phyloP scores from a whole-genome alignment of 106 monocot genomes.

The Dactylorhiza incarnata region DNA sequence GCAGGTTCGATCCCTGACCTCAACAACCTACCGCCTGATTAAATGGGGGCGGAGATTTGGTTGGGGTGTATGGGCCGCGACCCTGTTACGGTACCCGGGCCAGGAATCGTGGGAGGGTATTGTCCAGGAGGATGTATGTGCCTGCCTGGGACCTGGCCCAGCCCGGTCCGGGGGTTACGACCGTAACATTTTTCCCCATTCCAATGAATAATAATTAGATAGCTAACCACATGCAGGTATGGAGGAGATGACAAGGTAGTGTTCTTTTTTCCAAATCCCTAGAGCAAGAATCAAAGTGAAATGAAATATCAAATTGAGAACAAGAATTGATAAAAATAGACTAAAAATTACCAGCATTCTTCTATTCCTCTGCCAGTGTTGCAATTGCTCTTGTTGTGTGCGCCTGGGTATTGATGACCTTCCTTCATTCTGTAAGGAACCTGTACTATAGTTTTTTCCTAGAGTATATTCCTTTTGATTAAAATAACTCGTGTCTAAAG shows the following conservation, averaged over 20 bases:
- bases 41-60: too few species aligned
- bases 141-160: too few species aligned
- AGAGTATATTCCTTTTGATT: slow-evolving; percentile 45
- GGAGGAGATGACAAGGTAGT: not conserved
- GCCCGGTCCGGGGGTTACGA: too few species aligned
- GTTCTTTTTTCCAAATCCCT: not conserved
- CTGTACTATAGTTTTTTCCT: slow-evolving; percentile 32
- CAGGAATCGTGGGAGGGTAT: too few species aligned
- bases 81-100: too few species aligned
- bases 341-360: slow-evolving; percentile 56
- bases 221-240: not conserved
- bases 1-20: too few species aligned
- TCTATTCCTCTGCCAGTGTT: slow-evolving; percentile 94
- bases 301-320: not conserved
- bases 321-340: not conserved
- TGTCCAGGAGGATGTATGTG: too few species aligned
- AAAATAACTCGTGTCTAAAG: slow-evolving; percentile 72
- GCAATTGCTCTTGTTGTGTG: slow-evolving; percentile 80
- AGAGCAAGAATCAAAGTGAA: not conserved
- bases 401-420: slow-evolving; percentile 41
- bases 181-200: not conserved
- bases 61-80: too few species aligned
- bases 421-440: slow-evolving; percentile 44
- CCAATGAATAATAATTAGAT: not conserved
- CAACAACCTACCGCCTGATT: too few species aligned